Evolutionary conservation across 352 stramenopile species (phyloP).

Genomic region (Pythium pectinolyticum): DNA sequence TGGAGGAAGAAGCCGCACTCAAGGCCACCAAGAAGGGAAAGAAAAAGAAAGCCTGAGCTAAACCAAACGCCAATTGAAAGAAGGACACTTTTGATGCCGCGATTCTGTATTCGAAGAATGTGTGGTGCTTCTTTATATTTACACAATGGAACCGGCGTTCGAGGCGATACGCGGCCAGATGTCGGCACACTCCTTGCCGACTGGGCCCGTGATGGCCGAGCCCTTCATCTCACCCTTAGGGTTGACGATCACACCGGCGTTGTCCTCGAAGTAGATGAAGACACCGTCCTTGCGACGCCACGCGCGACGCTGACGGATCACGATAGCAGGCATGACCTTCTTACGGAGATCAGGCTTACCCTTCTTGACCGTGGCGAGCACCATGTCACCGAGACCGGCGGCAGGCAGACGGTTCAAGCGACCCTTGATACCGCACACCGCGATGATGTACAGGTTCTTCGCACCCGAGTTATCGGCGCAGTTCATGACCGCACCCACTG

Average conservation of each 20-base stretch:
- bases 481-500: constrained; percentile 98
- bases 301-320: constrained; percentile 99
- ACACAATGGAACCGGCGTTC: constrained; percentile 99
- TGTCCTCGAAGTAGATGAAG: constrained; percentile 99
- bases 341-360: constrained; percentile 99
- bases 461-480: constrained; percentile 99
- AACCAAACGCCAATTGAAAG: background rate
- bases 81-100: constrained; percentile 1
- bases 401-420: constrained; percentile 99
- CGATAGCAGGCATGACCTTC: constrained; percentile 99
- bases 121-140: constrained; percentile 56
- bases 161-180: constrained; percentile 99
- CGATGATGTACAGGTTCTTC: constrained; percentile 99
- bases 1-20: constrained; percentile 64
- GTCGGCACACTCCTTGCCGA: constrained; percentile 99
- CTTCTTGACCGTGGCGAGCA: constrained; percentile 99
- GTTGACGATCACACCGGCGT: constrained; percentile 99
- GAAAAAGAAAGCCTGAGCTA: constrained; percentile 64
- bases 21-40: constrained; percentile 83
- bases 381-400: constrained; percentile 99
- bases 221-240: constrained; percentile 99
- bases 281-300: constrained; percentile 99
- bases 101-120: constrained; percentile 31
- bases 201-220: constrained; percentile 98
- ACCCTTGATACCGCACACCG: constrained; percentile 99